Percentiles rank a stretch among this genome's conserved stretches.
These are phyloP conservation scores for Jaapia argillacea DNA, from an alignment of 768 basidiomycete genomes.

Conservation along the genomic window DNA sequence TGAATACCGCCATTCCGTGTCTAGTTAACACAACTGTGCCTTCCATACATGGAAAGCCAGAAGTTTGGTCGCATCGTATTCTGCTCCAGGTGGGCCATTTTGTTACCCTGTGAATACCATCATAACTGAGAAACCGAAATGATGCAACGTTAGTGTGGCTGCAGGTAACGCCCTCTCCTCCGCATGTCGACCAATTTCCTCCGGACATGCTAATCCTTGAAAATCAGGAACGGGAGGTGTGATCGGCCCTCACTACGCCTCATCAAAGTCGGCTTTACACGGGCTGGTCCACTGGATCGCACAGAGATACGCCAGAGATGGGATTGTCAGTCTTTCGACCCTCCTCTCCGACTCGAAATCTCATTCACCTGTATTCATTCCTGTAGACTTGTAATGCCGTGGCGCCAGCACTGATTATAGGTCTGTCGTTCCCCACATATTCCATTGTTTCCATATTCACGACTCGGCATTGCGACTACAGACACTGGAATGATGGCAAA, in stretches of 20 bases:
- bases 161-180: slow-evolving; percentile 21
- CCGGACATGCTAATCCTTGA: background rate
- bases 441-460: background rate
- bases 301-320: slow-evolving; percentile 35
- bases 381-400: slow-evolving; percentile 40
- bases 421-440: slow-evolving; percentile 14
- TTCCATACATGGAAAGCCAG: slow-evolving; percentile 39
- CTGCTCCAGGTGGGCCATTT: slow-evolving; percentile 32
- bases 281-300: slow-evolving; percentile 49
- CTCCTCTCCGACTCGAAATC: background rate
- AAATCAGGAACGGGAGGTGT: slow-evolving; percentile 40
- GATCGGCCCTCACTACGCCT: slow-evolving; percentile 47
- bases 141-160: slow-evolving; percentile 37
- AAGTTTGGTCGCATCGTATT: slow-evolving; percentile 42
- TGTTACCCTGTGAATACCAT: background rate
- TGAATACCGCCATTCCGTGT: background rate
- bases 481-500: slow-evolving; percentile 41
- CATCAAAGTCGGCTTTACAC: slow-evolving; percentile 44
- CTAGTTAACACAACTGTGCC: slow-evolving; percentile 41
- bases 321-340: slow-evolving; percentile 27
- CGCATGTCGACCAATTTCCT: background rate
- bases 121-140: too few relatives aligned
- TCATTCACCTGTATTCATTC: background rate
- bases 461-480: slow-evolving; percentile 7
- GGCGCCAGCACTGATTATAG: slow-evolving; percentile 39